Evolutionary conservation across 495 filamentous ascomycete species (phyloP).

Genomic region (Daldinia bambusicola): DNA sequence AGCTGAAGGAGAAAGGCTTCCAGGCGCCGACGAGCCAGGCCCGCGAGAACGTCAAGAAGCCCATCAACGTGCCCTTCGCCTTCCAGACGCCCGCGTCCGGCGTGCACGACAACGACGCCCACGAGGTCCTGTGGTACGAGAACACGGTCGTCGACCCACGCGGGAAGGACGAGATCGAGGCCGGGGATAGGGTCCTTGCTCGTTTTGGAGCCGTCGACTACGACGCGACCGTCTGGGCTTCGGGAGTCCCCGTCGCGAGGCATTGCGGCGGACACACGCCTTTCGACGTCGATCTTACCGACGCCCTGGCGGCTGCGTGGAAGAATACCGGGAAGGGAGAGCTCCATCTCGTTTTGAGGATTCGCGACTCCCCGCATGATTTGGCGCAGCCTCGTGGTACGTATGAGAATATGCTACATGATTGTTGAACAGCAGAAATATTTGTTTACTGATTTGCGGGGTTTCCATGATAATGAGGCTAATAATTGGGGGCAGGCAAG

Average conservation of each 20-base stretch:
- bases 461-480: background rate
- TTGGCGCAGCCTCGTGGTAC: slow-evolving; percentile 57
- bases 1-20: slow-evolving; percentile 48
- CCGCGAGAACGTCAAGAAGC: slow-evolving; percentile 49
- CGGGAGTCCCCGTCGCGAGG: slow-evolving; percentile 61
- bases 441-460: background rate
- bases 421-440: background rate
- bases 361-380: slow-evolving; percentile 61
- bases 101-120: slow-evolving; percentile 62
- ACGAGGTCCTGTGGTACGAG: slow-evolving; percentile 72
- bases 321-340: slow-evolving; percentile 35
- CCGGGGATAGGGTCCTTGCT: slow-evolving; percentile 57
- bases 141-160: slow-evolving; percentile 60
- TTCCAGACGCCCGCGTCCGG: slow-evolving; percentile 68
- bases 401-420: background rate
- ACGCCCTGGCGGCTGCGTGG: slow-evolving; percentile 55
- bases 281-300: slow-evolving; percentile 66
- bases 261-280: slow-evolving; percentile 68
- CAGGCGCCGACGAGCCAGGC: slow-evolving; percentile 38
- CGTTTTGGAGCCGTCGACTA: slow-evolving; percentile 73
- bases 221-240: slow-evolving; percentile 67
- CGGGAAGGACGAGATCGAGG: slow-evolving; percentile 44
- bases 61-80: slow-evolving; percentile 67
- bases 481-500: slow-evolving; percentile 37
- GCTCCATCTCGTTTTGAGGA: slow-evolving; percentile 40